Conservation (phyloP, 805 yeast species). For the Millerago galiae region DNA sequence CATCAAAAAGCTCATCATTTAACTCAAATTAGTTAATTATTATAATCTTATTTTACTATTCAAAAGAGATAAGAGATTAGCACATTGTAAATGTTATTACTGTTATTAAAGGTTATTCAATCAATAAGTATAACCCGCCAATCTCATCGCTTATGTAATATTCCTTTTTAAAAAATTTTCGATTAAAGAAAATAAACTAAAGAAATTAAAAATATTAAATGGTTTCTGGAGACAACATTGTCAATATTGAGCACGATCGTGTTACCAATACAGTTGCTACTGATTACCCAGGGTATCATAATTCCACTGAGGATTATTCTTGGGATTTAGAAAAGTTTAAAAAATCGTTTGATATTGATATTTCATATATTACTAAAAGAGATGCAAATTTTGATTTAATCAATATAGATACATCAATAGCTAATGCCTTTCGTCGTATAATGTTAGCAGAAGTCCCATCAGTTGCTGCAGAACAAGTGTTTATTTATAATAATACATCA, state of each 20-base stretch:
- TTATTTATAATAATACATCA: constrained; percentile 88
- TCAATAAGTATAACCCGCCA: background rate
- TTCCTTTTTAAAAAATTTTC: background rate
- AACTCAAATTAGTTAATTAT: too few relatives aligned
- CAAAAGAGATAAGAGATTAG: too few relatives aligned
- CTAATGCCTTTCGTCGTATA: constrained; percentile 94
- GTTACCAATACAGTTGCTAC: constrained; percentile 85
- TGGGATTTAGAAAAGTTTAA: constrained; percentile 86
- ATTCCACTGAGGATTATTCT: constrained; percentile 52
- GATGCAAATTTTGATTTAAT: constrained; percentile 81
- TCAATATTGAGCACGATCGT: constrained; percentile 84
- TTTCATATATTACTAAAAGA: constrained; percentile 59
- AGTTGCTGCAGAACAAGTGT: constrained; percentile 90
- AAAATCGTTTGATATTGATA: constrained; percentile 55
- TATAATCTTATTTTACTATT: too few relatives aligned
- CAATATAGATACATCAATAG: constrained; percentile 83
- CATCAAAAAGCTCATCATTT: too few relatives aligned
- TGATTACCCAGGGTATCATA: constrained; percentile 85
- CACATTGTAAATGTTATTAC: too few relatives aligned
- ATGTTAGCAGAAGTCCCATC: constrained; percentile 97
- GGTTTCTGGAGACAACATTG: constrained; percentile 44
- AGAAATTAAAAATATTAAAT: background rate
- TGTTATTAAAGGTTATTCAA: too few relatives aligned
- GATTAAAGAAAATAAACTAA: background rate
- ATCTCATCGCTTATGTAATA: background rate